Percentiles rank a stretch among this genome's conserved stretches.
Conservation (phyloP, 169 alveolate species). For the Plasmodium billcollinsi region DNA sequence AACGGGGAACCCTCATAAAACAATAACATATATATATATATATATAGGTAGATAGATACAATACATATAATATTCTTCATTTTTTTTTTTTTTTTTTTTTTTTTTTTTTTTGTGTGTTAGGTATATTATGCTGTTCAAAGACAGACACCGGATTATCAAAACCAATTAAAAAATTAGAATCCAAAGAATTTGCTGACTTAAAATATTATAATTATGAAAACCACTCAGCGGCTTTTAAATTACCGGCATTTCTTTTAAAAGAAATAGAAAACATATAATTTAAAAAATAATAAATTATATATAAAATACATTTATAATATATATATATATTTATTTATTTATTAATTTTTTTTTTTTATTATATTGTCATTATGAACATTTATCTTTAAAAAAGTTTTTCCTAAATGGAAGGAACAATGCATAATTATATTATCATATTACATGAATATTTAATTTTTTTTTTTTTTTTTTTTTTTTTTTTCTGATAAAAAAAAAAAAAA, state of each 20-base stretch:
- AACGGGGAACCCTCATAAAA: neutral
- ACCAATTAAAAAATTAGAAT: slow-evolving; percentile 40
- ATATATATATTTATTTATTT: neutral
- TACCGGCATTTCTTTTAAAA: slow-evolving; percentile 54
- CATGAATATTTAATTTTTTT: no score
- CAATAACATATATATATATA: slow-evolving; percentile 1
- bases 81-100: neutral
- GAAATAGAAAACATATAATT: slow-evolving; percentile 46
- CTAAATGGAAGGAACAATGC: no score
- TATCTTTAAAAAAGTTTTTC: no score
- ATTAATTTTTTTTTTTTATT: no score
- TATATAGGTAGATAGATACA: neutral
- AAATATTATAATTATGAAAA: slow-evolving; percentile 65
- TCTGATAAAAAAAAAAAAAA: no score
- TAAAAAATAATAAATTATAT: neutral
- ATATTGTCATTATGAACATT: no score
- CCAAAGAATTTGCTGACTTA: slow-evolving; percentile 39
- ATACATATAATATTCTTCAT: neutral
- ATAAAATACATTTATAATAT: neutral
- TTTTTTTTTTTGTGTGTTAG: slow-evolving; percentile 2
- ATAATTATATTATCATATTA: no score
- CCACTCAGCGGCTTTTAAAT: slow-evolving; percentile 46
- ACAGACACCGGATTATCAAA: slow-evolving; percentile 46
- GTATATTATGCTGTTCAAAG: slow-evolving; percentile 69
- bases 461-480: no score